Percentiles rank a stretch among this genome's conserved stretches.
phyloP scores from a whole-genome alignment of 2,329 filamentous ascomycete genomes.

The Apiospora rasikravindrae region DNA sequence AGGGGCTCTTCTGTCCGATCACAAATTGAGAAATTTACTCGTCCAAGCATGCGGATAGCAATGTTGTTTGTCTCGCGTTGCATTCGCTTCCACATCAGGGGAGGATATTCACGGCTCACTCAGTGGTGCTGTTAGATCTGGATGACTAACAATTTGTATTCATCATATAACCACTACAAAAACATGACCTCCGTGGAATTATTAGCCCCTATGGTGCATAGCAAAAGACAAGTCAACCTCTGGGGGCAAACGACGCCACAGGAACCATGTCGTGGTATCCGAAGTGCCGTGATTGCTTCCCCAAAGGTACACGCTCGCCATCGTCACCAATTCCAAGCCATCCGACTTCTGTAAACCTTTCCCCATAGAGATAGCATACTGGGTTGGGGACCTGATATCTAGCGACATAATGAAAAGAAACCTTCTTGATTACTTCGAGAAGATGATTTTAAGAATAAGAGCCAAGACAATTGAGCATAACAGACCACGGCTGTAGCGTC shows the following conservation, averaged over 20 bases:
- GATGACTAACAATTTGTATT: not conserved
- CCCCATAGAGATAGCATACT: not conserved
- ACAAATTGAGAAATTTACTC: too few relatives aligned
- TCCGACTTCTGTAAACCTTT: not conserved
- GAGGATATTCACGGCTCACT: fast-evolving
- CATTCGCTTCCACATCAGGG: too few relatives aligned
- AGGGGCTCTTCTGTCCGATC: too few relatives aligned
- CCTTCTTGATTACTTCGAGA: not conserved
- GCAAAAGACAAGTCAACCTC: not conserved
- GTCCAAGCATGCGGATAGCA: too few relatives aligned
- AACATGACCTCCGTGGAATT: not conserved
- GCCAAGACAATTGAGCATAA: not conserved
- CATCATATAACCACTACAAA: not conserved
- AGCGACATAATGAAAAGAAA: not conserved
- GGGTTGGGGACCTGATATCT: not conserved
- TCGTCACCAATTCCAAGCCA: not conserved
- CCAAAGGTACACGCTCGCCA: not conserved
- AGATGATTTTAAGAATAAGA: not conserved
- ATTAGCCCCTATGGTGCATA: not conserved
- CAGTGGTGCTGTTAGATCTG: not conserved
- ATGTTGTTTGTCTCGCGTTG: too few relatives aligned
- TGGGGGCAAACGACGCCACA: not conserved
- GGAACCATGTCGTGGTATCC: not conserved
- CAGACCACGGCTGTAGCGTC: not conserved
- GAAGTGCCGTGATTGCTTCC: not conserved